Evolutionary conservation across 441 rosid species (phyloP), one percentile per base, ranked within the genome.

Genomic region (Brassica balearica): DNA sequence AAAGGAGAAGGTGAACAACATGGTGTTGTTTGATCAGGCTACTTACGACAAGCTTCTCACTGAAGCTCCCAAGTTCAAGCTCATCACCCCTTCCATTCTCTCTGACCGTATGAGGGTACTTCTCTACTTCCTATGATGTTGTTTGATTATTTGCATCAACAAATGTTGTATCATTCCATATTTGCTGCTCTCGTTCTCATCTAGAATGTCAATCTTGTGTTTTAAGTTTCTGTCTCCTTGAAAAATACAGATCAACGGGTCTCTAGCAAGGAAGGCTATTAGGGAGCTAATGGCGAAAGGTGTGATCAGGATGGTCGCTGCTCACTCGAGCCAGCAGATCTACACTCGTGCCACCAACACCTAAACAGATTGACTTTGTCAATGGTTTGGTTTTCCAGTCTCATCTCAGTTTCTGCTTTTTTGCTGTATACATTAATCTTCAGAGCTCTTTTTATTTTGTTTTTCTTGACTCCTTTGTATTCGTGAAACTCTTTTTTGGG

Each of bases 1-100:
- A 80, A 88, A 88, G 86, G 91, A 88, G 86, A 88, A 88, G 86
- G 91, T 88, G 73, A 88, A 88, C 84, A 88, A 88, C 83, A 88
- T 88, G 91, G 88, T 88, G 27, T 73, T 85, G 79, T 88, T 88
- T 11, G 90, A 87, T 72, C 88, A 86, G 77, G 86, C 69, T 7
- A 85, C 89, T 51, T 86, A 86, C 56, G 91, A 88, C 79, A 86
- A 86, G 84, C 87, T 88, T 66, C 91, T 88, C 27, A 69, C 84
- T 19, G 89, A 88, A 72, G 91, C 83, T 0, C 90, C 91, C 32
- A 88, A 88, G 80, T 83, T 80, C 76, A 87, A 87, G 84, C 89
- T 84, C 73, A 75, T 87, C 70, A 86, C 89, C 43, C 91, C 91
- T 58, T 87, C 89, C 0, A 80, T 87, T 38, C 77, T 87, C 53